phyloP scores from a whole-genome alignment of 176 grass and related monocot genomes.

The Carex cristatella region DNA sequence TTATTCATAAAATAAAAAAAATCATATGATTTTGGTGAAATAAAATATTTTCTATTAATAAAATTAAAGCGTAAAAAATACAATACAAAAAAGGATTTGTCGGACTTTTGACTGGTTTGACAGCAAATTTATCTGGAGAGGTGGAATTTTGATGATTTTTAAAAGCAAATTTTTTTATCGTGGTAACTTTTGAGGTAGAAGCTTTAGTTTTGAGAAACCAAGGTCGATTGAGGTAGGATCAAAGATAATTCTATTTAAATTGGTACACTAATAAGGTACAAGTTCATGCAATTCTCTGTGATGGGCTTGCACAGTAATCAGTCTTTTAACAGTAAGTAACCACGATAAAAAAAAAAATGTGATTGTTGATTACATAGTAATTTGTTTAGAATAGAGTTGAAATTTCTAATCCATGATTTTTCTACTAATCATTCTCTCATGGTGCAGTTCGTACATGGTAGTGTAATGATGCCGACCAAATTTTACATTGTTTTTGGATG shows the following conservation, averaged over 20 bases:
- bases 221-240: neutral
- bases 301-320: neutral
- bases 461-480: neutral
- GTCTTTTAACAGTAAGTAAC: neutral
- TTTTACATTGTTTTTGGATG: no score
- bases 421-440: neutral
- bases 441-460: neutral
- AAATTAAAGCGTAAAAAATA: no score
- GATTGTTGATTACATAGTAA: neutral
- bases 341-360: neutral
- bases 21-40: no score
- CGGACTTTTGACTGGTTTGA: constrained; percentile 7
- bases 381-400: neutral
- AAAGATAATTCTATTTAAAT: constrained; percentile 1
- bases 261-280: neutral
- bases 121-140: neutral
- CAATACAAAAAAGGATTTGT: neutral
- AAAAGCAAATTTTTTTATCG: neutral
- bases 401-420: neutral
- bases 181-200: neutral
- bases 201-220: neutral
- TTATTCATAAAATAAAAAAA: no score
- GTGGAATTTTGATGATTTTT: constrained; percentile 3
- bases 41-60: no score
- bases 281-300: neutral